Evolutionary conservation across 352 stramenopile species (phyloP), one percentile per base, ranked within the genome.

Genomic region (Phytophthora pistaciae): DNA sequence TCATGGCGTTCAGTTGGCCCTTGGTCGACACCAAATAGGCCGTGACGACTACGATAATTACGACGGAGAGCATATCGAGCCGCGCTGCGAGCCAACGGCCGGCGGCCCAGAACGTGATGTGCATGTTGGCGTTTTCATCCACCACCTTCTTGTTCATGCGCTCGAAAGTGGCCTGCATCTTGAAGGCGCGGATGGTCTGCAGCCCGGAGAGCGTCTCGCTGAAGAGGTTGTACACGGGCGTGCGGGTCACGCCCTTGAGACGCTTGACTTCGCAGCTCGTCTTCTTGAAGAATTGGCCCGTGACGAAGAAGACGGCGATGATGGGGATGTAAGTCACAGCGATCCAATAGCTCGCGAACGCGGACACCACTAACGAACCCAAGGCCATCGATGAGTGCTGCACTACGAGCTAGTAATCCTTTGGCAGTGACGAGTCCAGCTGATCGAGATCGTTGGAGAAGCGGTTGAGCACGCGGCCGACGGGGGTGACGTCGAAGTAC

Each of bases 51-150:
- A 87, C 78, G 33, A 98, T 93, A 50, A 99, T 96, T 10, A 96
- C 48, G 16, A 95, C 83, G 2, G 82, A 84, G 11, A 91, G 59
- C 67, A 69, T 78, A 66, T 91, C 94, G 25, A 99, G 83, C 8
- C 98, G 85, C 20, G 99, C 83, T 14, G 91, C 96, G 5, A 99
- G 80, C 96, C 96, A 99, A 56, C 96, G 97, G 68, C 77, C 72
- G 10, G 72, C 70, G 14, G 72, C 57, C 77, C 79, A 87, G 44
- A 76, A 83, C n/a, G 68, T 76, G 59, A 87, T 72, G 59, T 82
- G 76, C 50, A 73, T 77, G 54, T 66, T 77, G 6, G 75, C 56
- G 59, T 84, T 86, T 53, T 78, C 61, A 48, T 85, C 73, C 16
- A 88, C 77, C 20, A 69, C 67, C 14, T 50, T 66, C 64, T 78